Conservation (phyloP, 495 filamentous ascomycete species). For the Lasiosphaeriaceae sp. region DNA sequence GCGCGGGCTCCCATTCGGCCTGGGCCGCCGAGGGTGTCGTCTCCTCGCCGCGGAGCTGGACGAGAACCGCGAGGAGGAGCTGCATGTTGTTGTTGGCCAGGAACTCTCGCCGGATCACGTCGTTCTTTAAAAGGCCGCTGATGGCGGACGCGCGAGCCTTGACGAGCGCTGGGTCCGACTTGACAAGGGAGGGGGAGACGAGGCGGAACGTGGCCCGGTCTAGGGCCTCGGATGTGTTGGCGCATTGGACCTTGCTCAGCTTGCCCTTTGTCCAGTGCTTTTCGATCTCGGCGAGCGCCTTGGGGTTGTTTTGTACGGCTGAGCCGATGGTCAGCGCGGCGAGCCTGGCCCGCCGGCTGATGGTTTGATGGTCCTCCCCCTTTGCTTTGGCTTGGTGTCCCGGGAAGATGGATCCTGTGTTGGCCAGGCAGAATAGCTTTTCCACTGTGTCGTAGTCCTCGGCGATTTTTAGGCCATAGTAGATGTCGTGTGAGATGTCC, state of each 20-base stretch:
- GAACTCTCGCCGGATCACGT: conserved; percentile 47
- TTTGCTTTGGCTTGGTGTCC: too few species aligned
- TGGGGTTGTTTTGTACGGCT: conserved; percentile 60
- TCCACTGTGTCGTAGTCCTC: conserved; percentile 44
- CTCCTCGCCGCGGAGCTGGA: conserved; percentile 16
- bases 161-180: conserved; percentile 21
- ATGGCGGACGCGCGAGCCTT: conserved; percentile 39
- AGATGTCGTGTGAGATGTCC: conserved; percentile 61
- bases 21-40: too few species aligned
- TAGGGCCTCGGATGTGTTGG: conserved; percentile 4
- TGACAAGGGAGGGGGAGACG: conserved; percentile 24
- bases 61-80: conserved; percentile 43
- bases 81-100: conserved; percentile 43
- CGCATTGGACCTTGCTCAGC: conserved; percentile 13
- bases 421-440: conserved; percentile 41
- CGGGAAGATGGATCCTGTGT: conserved; percentile 13
- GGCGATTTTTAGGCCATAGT: conserved; percentile 63
- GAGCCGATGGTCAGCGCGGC: conserved; percentile 52
- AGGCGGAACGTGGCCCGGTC: conserved; percentile 20
- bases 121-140: conserved; percentile 40
- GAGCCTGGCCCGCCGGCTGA: conserved; percentile 33
- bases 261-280: conserved; percentile 35
- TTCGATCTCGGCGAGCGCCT: conserved; percentile 48
- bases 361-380: conserved; percentile 4
- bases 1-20: conserved; percentile 35